Evolutionary conservation across 129 eudicot species (phyloP).

Genomic region (Scalesia atractyloides): DNA sequence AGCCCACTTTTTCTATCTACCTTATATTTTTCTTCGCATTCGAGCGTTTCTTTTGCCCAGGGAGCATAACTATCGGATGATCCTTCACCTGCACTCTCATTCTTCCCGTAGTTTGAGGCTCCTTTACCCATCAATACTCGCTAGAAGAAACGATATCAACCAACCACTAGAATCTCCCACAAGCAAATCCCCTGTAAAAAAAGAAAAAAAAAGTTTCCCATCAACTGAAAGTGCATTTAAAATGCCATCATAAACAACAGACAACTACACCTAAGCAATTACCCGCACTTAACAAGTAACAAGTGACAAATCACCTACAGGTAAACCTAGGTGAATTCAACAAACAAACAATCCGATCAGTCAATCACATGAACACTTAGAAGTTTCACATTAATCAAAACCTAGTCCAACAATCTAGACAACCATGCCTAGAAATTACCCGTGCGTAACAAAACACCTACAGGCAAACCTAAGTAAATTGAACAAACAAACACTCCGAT

Average conservation of each 20-base stretch:
- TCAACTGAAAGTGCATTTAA: not conserved
- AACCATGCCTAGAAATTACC: not conserved
- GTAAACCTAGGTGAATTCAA: not conserved
- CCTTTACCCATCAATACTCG: constrained; percentile 70
- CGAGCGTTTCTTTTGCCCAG: constrained; percentile 69
- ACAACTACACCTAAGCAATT: not conserved
- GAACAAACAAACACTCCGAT: not conserved
- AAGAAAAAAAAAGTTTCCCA: constrained; percentile 10
- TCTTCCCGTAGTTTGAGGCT: constrained; percentile 54
- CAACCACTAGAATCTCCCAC: constrained; percentile 21
- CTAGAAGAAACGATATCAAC: constrained; percentile 20
- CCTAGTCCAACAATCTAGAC: not conserved
- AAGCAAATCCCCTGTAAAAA: constrained; percentile 16
- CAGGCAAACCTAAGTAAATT: not conserved
- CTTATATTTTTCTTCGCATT: constrained; percentile 62
- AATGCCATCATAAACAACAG: constrained; percentile 4
- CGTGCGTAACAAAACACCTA: not conserved
- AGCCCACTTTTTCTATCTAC: constrained; percentile 63
- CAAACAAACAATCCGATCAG: not conserved
- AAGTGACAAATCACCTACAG: not conserved
- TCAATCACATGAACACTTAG: not conserved
- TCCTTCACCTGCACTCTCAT: constrained; percentile 30
- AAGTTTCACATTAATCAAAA: not conserved
- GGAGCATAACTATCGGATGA: constrained; percentile 46
- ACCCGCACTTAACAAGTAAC: too few relatives aligned